Evolutionary conservation across 345 rosid genomes (phyloP), one percentile per base, ranked within the genome.

Genomic region (Arabidopsis arenosa): DNA sequence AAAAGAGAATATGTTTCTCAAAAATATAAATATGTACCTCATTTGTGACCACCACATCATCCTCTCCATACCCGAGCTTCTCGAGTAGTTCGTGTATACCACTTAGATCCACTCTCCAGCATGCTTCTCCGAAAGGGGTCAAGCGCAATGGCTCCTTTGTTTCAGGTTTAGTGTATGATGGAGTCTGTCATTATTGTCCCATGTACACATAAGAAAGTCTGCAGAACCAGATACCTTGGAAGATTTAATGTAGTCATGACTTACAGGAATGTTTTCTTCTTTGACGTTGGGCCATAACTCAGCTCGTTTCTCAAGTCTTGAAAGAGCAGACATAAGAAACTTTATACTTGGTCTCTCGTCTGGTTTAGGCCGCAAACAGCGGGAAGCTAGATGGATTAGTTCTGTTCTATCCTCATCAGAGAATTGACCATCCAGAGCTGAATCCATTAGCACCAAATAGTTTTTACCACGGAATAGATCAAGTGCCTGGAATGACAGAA

Each of bases 351-450:
- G 98, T 78, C 98, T 93, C 80, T 95, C 92, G 39, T 94, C 97
- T 81, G 98, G 88, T 86, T 89, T 94, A 80, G 85, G 80, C 80
- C 89, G 90, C 68, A 93, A 84, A 80, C 99, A 93, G 28, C 98
- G 94, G 21, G 98, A 84, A 71, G 98, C 97, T 71, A 95, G 73
- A 45, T 87, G 83, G 77, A 90, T 88, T 68, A 95, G 81, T 81
- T 95, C 97, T 36, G 96, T 82, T 82, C 98, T 89, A 80, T 95
- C 99, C 70, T 95, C 99, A 79, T 95, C 92, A 44, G 97, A 93
- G 81, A 88, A 88, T 73, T 90, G 94, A 63, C 96, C 97, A 78
- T 95, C 99, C 83, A 95, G 81, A 67, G 96, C 92, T 40, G 99
- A 95, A 79, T 93, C 98, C 97, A 93, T 95, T 83, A 95, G 77